Percentiles rank a stretch among this genome's conserved stretches.
phyloP scores from a whole-genome alignment of 805 yeast species.

The Candida sphagnicola region DNA sequence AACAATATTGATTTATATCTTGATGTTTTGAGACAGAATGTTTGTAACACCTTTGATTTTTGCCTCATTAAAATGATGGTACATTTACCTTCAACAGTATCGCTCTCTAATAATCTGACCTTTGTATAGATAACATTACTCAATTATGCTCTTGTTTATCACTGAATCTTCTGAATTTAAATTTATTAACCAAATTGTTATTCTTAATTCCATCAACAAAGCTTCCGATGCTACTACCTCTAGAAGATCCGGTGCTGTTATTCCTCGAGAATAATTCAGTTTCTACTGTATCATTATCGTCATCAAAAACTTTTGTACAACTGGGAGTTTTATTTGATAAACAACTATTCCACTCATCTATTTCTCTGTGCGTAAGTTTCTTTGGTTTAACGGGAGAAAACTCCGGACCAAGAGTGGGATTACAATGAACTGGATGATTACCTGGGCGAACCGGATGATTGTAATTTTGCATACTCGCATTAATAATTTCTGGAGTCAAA shows the following conservation, averaged over 20 bases:
- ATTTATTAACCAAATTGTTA: neutral
- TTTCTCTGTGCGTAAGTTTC: neutral
- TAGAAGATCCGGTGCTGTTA: constrained; percentile 3
- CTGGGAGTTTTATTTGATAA: neutral
- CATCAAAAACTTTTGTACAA: neutral
- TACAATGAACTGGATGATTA: neutral
- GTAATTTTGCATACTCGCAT: neutral
- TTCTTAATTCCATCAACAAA: constrained; percentile 2
- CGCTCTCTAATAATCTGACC: too few relatives aligned
- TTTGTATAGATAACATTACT: too few relatives aligned
- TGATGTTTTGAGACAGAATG: too few relatives aligned
- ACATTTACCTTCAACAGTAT: too few relatives aligned
- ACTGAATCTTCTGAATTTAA: neutral
- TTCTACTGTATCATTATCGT: constrained; percentile 1
- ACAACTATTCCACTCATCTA: neutral
- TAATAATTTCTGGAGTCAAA: neutral
- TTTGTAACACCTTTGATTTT: too few relatives aligned
- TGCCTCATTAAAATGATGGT: too few relatives aligned
- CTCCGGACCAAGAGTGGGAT: neutral
- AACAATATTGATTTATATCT: too few relatives aligned
- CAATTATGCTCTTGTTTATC: neutral
- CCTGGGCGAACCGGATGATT: neutral
- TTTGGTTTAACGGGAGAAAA: neutral
- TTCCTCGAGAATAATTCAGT: constrained; percentile 2
- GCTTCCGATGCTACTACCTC: constrained; percentile 3